A percentile compares a stretch with the other conserved stretches of the same genome.
Conservation (phyloP, 2,329 filamentous ascomycete species). For the Aspergillus viridinutans region DNA sequence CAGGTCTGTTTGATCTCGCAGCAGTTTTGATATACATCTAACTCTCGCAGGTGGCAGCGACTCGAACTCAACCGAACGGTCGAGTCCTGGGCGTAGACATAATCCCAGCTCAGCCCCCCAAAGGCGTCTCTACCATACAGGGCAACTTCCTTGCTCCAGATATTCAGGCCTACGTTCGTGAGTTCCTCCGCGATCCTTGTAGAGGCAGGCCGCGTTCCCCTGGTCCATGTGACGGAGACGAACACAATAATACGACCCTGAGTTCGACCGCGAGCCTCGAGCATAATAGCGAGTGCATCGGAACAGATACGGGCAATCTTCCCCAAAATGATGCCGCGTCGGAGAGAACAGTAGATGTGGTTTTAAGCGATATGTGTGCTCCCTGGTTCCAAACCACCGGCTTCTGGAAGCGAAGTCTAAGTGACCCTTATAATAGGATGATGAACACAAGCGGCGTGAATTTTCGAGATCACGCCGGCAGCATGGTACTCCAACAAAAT, state of each 20-base stretch:
- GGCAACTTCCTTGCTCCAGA: slow-evolving; percentile 78
- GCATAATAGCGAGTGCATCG: not conserved
- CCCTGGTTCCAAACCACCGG: slow-evolving; percentile 81
- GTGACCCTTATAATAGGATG: slow-evolving; percentile 95
- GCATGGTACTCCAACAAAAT: slow-evolving; percentile 66
- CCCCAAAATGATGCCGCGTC: slow-evolving; percentile 26
- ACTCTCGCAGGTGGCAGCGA: slow-evolving; percentile 65
- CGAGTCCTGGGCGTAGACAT: slow-evolving; percentile 89
- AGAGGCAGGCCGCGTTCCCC: slow-evolving; percentile 49
- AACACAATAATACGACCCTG: not conserved
- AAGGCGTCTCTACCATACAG: slow-evolving; percentile 89
- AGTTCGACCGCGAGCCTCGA: not conserved
- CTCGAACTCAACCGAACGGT: slow-evolving; percentile 70
- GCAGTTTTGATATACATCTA: slow-evolving; percentile 1
- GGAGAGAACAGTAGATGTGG: slow-evolving; percentile 75
- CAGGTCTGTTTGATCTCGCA: slow-evolving; percentile 37
- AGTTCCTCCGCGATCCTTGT: slow-evolving; percentile 65
- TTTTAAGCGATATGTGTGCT: slow-evolving; percentile 98
- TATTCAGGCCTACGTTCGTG: slow-evolving; percentile 72
- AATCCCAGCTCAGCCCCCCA: slow-evolving; percentile 85
- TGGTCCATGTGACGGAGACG: slow-evolving; percentile 1
- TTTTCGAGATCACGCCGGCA: slow-evolving; percentile 85
- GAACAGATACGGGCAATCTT: slow-evolving; percentile 2
- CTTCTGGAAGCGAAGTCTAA: slow-evolving; percentile 82
- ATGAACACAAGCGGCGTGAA: slow-evolving; percentile 94